Percentiles rank a stretch among this genome's conserved stretches.
phyloP scores from a whole-genome alignment of 75 land plant genomes.

The Pseudotsuga menziesii region DNA sequence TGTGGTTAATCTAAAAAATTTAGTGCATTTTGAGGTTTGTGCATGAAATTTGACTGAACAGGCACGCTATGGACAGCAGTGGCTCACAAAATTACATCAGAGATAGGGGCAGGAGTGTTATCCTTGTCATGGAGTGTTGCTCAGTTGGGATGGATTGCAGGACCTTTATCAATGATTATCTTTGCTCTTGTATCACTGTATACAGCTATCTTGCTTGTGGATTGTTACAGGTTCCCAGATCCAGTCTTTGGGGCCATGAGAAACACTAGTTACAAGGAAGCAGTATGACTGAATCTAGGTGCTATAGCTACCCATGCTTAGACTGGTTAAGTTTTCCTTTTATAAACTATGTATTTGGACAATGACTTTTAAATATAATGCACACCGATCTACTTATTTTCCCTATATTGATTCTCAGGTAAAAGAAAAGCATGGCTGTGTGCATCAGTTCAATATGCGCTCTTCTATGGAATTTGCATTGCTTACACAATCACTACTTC shows the following conservation, averaged over 20 bases:
- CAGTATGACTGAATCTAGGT: conserved; percentile 24
- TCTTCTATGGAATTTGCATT: conserved; percentile 35
- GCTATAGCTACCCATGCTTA: no score
- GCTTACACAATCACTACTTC: conserved; percentile 62
- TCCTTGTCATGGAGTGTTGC: conserved; percentile 52
- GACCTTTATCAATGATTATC: conserved; percentile 51
- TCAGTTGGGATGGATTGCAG: conserved; percentile 75
- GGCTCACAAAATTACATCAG: conserved; percentile 46
- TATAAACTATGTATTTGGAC: no score
- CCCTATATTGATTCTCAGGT: conserved; percentile 16
- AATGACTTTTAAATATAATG: no score
- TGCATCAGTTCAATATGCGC: conserved; percentile 32
- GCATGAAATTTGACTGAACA: neutral
- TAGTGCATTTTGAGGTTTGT: no score
- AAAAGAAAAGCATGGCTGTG: conserved; percentile 29
- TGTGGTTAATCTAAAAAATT: no score
- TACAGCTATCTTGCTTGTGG: conserved; percentile 50
- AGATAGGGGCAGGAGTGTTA: conserved; percentile 49
- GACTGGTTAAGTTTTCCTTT: no score
- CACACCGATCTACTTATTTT: no score
- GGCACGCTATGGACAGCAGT: conserved; percentile 44
- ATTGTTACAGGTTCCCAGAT: conserved; percentile 69
- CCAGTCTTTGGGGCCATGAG: conserved; percentile 48
- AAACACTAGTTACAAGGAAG: conserved; percentile 62
- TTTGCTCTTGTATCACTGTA: conserved; percentile 54